phyloP scores from a whole-genome alignment of 306 rosid genomes.

The cucumber (Cucumis sativus) region Cucumber_9930_V3 NC_026661.2:4199501-4200000 shows the following conservation, averaged over 20 bases:
- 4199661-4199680: not conserved
- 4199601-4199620: too few species aligned
- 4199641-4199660: too few species aligned
- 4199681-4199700: not conserved
- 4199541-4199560: too few species aligned
- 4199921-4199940: not conserved
- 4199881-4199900: not conserved
- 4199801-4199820: not conserved
- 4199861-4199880: not conserved
- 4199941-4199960: not conserved
- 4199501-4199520: not conserved
- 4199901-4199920: not conserved
- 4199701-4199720: not conserved
- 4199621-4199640: too few species aligned
- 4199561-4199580: too few species aligned
- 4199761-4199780: not conserved
- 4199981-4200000: not conserved
- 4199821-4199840: not conserved
- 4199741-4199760: not conserved
- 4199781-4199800: not conserved
- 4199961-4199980: not conserved
- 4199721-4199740: not conserved
- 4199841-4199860: not conserved
- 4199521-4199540: too few species aligned
- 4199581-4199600: too few species aligned